A percentile compares a stretch with the other conserved stretches of the same genome.
phyloP scores from a whole-genome alignment of 345 rosid species.

The Eucalyptus tenuipes region DNA sequence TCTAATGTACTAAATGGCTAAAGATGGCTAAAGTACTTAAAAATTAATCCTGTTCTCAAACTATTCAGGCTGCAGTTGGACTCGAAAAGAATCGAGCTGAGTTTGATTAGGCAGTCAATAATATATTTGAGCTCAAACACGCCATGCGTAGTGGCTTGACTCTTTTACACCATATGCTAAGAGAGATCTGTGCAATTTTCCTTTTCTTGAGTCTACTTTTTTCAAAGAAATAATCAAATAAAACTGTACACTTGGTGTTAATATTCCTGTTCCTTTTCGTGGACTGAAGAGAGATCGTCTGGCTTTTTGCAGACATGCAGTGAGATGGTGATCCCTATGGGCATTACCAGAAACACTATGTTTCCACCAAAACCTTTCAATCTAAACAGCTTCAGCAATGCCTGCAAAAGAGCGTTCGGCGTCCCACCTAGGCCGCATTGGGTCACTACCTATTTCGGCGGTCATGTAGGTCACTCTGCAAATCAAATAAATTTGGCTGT shows the following conservation, averaged over 20 bases:
- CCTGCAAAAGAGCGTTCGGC: constrained; percentile 34
- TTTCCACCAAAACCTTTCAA: constrained; percentile 37
- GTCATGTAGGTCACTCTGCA: constrained; percentile 19
- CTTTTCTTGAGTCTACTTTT: background rate
- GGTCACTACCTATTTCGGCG: constrained; percentile 52
- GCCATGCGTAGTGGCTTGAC: background rate
- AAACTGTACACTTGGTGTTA: background rate
- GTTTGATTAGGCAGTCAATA: background rate
- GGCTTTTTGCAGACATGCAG: constrained; percentile 32
- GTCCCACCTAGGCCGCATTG: constrained; percentile 63
- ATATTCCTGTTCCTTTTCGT: background rate
- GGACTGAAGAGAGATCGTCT: background rate
- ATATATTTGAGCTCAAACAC: background rate
- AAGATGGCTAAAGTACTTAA: background rate
- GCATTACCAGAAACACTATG: constrained; percentile 34
- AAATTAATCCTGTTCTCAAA: background rate
- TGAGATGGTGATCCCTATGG: constrained; percentile 59
- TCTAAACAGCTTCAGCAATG: constrained; percentile 11
- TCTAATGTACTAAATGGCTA: background rate
- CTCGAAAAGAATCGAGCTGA: background rate
- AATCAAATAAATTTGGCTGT: background rate
- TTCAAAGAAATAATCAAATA: background rate
- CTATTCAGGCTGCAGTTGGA: background rate
- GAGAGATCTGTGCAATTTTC: background rate
- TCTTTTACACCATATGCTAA: background rate